Percentiles rank a stretch among this genome's conserved stretches.
Conservation (phyloP, 2,329 filamentous ascomycete genomes). For the Botryotinia convoluta region DNA sequence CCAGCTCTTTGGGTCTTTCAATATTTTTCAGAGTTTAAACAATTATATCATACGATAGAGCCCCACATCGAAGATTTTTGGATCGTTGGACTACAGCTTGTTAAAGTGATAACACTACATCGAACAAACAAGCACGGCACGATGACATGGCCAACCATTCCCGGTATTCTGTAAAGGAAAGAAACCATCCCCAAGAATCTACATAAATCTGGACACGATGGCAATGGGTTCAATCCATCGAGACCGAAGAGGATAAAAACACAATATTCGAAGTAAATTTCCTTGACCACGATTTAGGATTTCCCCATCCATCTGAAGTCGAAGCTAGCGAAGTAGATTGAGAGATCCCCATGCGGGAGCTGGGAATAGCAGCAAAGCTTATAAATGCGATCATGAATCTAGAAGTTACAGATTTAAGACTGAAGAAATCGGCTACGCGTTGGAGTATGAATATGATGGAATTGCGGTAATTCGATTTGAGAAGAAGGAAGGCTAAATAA, state of each 20-base stretch:
- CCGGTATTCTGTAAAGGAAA: neutral
- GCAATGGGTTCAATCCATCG: neutral
- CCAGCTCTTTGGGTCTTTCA: no score
- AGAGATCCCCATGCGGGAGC: neutral
- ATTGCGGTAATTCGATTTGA: neutral
- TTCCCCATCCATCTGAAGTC: neutral
- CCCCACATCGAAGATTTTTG: no score
- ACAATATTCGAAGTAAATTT: neutral
- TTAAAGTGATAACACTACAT: neutral
- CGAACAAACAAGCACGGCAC: neutral
- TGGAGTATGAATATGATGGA: neutral
- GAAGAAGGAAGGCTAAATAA: neutral
- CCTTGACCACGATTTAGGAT: neutral
- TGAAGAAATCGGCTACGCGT: fast-evolving
- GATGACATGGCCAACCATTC: neutral
- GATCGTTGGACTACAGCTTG: neutral
- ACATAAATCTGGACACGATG: neutral
- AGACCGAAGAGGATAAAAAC: neutral
- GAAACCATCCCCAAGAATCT: no score
- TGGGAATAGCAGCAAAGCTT: neutral
- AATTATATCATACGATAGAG: neutral
- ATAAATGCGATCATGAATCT: neutral
- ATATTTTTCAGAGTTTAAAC: neutral
- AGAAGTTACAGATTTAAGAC: no score
- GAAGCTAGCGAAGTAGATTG: neutral